Percentiles rank a stretch among this genome's conserved stretches.
These are phyloP conservation scores for Symbiodinium natans DNA, from an alignment of 73 alveolate genomes.

Conservation along the genomic window DNA sequence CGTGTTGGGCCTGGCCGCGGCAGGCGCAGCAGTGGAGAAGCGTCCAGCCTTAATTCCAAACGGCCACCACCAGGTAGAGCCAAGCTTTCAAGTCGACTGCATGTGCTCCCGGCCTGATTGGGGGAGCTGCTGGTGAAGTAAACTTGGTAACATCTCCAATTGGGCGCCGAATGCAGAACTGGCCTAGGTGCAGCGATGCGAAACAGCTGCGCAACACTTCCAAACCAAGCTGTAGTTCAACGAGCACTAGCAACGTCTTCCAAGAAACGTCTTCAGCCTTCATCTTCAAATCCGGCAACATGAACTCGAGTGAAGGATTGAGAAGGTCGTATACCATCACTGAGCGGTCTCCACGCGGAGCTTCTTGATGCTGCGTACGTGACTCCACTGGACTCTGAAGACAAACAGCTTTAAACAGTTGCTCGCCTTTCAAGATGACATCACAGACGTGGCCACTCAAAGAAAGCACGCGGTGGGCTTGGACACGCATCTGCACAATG, in stretches of 20 bases:
- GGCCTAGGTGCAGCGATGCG: slow-evolving; percentile 17
- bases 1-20: slow-evolving; percentile 92
- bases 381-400: background rate
- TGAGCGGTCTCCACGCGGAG: background rate
- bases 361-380: background rate
- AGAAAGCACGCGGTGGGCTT: slow-evolving; percentile 57
- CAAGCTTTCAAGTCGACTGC: background rate
- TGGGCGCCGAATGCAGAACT: slow-evolving; percentile 81
- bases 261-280: slow-evolving; percentile 70
- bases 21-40: slow-evolving; percentile 88
- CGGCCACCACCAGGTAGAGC: too few species aligned
- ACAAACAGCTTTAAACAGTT: slow-evolving; percentile 35
- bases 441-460: slow-evolving; percentile 71
- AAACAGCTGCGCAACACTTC: background rate
- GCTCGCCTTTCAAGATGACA: slow-evolving; percentile 53
- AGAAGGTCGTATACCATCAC: slow-evolving; percentile 49
- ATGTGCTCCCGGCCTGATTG: slow-evolving; percentile 21
- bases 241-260: background rate
- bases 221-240: background rate
- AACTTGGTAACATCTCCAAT: slow-evolving; percentile 62
- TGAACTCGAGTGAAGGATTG: slow-evolving; percentile 62
- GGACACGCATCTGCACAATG: background rate
- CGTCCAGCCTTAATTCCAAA: slow-evolving; percentile 60
- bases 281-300: slow-evolving; percentile 72
- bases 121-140: slow-evolving; percentile 64